Evolutionary conservation across 2,329 filamentous ascomycete species (phyloP), one percentile per base, ranked within the genome.

Genomic region (Cladophialophora exuberans): DNA sequence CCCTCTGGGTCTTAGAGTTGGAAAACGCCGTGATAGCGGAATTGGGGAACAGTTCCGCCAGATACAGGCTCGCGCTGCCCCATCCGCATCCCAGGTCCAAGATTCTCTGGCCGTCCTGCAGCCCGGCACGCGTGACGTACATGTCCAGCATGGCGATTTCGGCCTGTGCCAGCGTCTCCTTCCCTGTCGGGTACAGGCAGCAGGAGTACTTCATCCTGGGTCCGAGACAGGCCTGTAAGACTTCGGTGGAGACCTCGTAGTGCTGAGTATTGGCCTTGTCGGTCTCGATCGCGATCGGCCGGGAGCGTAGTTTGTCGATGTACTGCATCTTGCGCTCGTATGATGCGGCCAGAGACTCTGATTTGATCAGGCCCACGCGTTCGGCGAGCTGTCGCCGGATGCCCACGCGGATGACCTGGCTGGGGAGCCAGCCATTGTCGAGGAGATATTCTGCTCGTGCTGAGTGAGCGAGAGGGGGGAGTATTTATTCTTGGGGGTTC

Each of bases 131-230:
- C 62, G 83, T 75, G 1, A 87, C 75, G 69, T 88, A 89, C 22
- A 73, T 72, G 63, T 77, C 75, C 66, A 89, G 69, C 86, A 89
- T 89, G 3, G 79, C 81, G 41, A 82, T 76, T 70, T 89, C 86
- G 2, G 85, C 85, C 68, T 87, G 76, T 1, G 75, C 85, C 48
- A 88, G 70, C n/a, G 79, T 85, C 72, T 85, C 82, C 56, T 73
- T 72, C 13, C 83, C 84, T 57, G 79, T 81, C 3, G 81, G 80
- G 68, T 89, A 89, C 65, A 87, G 72, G 67, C 83, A 86, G 60
- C 76, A 79, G n/a, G 81, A 85, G 68, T 88, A 89, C 76, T 89
- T 89, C 84, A 89, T 88, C 51, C 85, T 74, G 3, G 84, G 83
- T 0, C 86, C 86, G 10, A 89, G 72, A 68, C 79, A 84, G 23